phyloP scores from a whole-genome alignment of 2,329 filamentous ascomycete genomes.

The Alternaria sp. region DNA sequence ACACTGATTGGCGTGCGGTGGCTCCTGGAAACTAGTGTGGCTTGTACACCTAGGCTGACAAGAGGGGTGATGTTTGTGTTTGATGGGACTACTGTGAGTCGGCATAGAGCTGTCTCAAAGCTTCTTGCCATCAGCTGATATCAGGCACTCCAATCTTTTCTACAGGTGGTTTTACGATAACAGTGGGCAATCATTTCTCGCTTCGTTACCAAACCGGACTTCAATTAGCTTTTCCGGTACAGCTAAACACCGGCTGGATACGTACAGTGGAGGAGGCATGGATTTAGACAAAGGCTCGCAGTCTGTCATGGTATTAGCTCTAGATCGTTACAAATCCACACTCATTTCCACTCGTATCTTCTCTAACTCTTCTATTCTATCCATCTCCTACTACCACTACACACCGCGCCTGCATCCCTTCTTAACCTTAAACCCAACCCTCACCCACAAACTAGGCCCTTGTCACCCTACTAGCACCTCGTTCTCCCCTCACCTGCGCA shows the following conservation, averaged over 20 bases:
- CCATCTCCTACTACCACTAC: no score
- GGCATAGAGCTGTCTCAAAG: background rate
- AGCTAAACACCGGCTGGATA: background rate
- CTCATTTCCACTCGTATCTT: no score
- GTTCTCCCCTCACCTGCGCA: no score
- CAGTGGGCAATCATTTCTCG: background rate
- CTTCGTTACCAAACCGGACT: background rate
- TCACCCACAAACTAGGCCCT: no score
- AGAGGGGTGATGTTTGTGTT: slow-evolving; percentile 5
- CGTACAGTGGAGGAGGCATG: background rate
- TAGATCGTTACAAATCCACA: no score
- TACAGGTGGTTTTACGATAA: background rate
- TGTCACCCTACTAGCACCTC: no score
- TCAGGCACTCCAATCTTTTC: background rate
- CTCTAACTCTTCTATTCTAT: background rate
- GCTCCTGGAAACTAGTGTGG: slow-evolving; percentile 16
- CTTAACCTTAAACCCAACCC: no score
- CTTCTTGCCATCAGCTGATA: background rate
- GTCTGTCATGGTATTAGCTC: background rate
- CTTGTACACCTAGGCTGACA: slow-evolving; percentile 12
- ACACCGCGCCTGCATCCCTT: no score
- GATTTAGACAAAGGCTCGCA: background rate
- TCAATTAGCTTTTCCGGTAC: background rate
- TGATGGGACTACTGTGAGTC: background rate
- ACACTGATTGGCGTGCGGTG: slow-evolving; percentile 9